A percentile compares a stretch with the other conserved stretches of the same genome.
phyloP scores from a whole-genome alignment of 768 basidiomycete species.

The Gelatoporia subvermispora region DNA sequence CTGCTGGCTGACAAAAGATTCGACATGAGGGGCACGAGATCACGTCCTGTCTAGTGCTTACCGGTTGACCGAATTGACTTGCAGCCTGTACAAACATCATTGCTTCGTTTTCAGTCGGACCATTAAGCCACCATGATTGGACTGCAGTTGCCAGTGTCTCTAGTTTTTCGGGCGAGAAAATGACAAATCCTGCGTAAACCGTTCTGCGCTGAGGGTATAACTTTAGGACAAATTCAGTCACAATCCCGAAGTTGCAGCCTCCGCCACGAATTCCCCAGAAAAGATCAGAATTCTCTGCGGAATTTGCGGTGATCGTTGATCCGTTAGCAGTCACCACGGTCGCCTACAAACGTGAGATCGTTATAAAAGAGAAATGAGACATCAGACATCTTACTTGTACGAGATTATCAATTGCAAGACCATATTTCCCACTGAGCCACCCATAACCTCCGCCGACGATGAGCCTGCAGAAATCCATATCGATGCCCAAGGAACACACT shows the following conservation, averaged over 20 bases:
- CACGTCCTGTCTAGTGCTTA: slow-evolving; percentile 13
- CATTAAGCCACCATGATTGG: slow-evolving; percentile 33
- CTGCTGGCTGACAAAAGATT: slow-evolving; percentile 29
- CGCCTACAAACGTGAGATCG: slow-evolving; percentile 32
- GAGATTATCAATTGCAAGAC: slow-evolving; percentile 48
- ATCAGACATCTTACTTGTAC: slow-evolving; percentile 16
- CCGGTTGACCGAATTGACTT: slow-evolving; percentile 34
- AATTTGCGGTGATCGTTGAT: slow-evolving; percentile 26
- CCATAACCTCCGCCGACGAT: slow-evolving; percentile 53
- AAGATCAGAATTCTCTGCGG: slow-evolving; percentile 33
- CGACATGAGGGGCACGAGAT: too few relatives aligned
- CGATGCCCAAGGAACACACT: background rate
- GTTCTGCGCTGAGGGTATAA: slow-evolving; percentile 46
- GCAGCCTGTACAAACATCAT: slow-evolving; percentile 30
- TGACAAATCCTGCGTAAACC: slow-evolving; percentile 39
- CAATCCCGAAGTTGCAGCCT: slow-evolving; percentile 51
- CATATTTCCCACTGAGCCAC: slow-evolving; percentile 38
- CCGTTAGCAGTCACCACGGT: slow-evolving; percentile 46
- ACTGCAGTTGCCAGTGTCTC: slow-evolving; percentile 21
- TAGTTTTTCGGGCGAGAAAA: slow-evolving; percentile 27
- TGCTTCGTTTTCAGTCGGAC: slow-evolving; percentile 33
- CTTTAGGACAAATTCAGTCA: slow-evolving; percentile 43
- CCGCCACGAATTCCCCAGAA: slow-evolving; percentile 52
- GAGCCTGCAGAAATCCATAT: slow-evolving; percentile 28
- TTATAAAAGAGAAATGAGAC: too few relatives aligned